Evolutionary conservation across 305 asterid species (phyloP).

Genomic region (Fraxinus platypoda): DNA sequence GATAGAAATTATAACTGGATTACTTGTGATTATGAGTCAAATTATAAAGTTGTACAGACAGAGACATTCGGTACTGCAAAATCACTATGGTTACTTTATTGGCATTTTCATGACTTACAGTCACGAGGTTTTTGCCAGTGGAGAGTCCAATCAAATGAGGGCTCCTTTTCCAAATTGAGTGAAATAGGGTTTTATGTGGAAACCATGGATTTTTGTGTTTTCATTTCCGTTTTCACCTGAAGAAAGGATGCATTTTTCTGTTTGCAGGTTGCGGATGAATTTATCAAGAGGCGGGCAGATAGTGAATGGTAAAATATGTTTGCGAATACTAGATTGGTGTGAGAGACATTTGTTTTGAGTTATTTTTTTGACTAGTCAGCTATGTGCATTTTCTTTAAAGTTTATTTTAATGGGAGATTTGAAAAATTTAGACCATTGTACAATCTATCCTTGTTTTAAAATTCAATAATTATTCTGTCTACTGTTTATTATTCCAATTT

Average conservation of each 20-base stretch:
- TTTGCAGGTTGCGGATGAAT: constrained; percentile 63
- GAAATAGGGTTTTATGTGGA: not conserved
- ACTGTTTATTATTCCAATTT: not conserved
- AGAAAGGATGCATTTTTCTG: not conserved
- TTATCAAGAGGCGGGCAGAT: constrained; percentile 64
- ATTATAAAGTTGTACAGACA: not conserved
- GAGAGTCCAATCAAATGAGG: not conserved
- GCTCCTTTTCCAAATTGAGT: not conserved
- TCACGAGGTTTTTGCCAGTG: not conserved
- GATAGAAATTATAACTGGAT: not conserved
- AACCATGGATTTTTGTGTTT: not conserved
- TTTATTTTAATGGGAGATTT: not conserved
- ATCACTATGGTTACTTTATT: not conserved
- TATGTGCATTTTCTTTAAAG: not conserved
- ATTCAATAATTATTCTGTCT: not conserved
- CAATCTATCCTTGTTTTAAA: not conserved
- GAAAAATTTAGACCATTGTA: not conserved
- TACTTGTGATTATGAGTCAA: not conserved
- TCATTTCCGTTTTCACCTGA: constrained; percentile 9
- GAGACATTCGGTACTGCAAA: not conserved
- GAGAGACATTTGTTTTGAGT: not conserved
- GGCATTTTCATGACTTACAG: not conserved
- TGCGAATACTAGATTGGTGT: not conserved
- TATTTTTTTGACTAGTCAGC: not conserved
- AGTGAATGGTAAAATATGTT: constrained; percentile 51